phyloP scores from a whole-genome alignment of 2,329 filamentous ascomycete species.

The Beauveria sp. region DNA sequence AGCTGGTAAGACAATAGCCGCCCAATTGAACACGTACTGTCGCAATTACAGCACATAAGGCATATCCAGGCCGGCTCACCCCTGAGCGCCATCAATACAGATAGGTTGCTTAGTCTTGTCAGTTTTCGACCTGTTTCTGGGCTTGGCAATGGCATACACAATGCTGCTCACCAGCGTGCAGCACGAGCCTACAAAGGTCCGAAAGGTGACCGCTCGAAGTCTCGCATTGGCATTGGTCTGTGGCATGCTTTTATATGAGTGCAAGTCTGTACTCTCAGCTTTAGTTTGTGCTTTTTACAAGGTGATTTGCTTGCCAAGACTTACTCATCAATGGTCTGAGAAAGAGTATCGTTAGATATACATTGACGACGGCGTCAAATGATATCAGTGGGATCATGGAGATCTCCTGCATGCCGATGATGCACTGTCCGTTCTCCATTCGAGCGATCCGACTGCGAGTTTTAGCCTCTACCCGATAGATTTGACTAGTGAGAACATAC shows the following conservation, averaged over 20 bases:
- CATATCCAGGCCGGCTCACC: constrained; percentile 60
- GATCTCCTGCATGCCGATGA: constrained; percentile 52
- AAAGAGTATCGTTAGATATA: constrained; percentile 57
- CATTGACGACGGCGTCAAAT: constrained; percentile 54
- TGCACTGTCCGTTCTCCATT: constrained; percentile 47
- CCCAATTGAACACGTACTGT: constrained; percentile 36
- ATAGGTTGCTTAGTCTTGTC: constrained; percentile 42
- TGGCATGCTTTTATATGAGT: constrained; percentile 43
- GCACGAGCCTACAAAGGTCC: constrained; percentile 52
- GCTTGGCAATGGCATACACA: constrained; percentile 31
- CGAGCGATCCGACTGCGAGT: constrained; percentile 44
- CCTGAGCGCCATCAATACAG: constrained; percentile 48
- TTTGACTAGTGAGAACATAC: constrained; percentile 29
- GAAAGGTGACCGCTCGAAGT: constrained; percentile 44
- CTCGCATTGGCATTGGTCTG: constrained; percentile 32
- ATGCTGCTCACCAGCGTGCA: constrained; percentile 51
- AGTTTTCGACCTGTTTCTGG: neutral
- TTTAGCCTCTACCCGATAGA: neutral
- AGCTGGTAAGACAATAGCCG: neutral
- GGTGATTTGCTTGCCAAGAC: neutral
- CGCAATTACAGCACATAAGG: constrained; percentile 57
- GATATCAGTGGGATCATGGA: constrained; percentile 54
- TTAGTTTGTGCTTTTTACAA: neutral
- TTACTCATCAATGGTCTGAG: constrained; percentile 50
- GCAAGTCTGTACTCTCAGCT: constrained; percentile 33